Conservation (phyloP, 1,139 yeast species). For the Suhomyces bokatorum region DNA sequence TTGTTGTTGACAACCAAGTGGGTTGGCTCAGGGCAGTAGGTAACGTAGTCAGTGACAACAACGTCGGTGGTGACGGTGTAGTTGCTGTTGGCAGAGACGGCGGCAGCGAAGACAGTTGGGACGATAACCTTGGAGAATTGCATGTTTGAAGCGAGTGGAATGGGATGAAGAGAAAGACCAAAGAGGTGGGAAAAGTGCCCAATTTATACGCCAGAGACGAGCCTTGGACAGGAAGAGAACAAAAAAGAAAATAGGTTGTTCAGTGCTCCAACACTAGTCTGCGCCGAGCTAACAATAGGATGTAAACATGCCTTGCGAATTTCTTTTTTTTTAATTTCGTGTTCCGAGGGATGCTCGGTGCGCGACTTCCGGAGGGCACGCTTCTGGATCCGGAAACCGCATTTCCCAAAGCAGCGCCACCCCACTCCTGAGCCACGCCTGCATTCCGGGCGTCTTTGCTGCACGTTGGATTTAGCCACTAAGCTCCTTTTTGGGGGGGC, state of each 20-base stretch:
- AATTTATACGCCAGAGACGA: slow-evolving; percentile 10
- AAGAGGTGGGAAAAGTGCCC: slow-evolving; percentile 5
- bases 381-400: background rate
- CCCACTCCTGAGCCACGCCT: too few species aligned
- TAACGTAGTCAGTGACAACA: slow-evolving; percentile 47
- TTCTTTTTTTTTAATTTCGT: background rate
- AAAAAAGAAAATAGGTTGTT: background rate
- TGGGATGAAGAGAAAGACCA: slow-evolving; percentile 7
- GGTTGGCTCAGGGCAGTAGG: slow-evolving; percentile 49
- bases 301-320: background rate
- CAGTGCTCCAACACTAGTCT: background rate
- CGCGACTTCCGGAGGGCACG: background rate
- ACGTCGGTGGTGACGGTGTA: slow-evolving; percentile 47
- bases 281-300: background rate
- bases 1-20: slow-evolving; percentile 45
- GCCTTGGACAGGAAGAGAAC: background rate
- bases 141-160: slow-evolving; percentile 33
- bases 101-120: slow-evolving; percentile 41
- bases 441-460: too few species aligned
- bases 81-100: slow-evolving; percentile 39
- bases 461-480: too few species aligned
- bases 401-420: background rate
- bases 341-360: background rate
- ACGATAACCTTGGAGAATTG: slow-evolving; percentile 45
- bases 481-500: too few species aligned